Base-by-base conservation (phyloP, 805 yeast species). In the Zygoascus biomembranicola region DNA sequence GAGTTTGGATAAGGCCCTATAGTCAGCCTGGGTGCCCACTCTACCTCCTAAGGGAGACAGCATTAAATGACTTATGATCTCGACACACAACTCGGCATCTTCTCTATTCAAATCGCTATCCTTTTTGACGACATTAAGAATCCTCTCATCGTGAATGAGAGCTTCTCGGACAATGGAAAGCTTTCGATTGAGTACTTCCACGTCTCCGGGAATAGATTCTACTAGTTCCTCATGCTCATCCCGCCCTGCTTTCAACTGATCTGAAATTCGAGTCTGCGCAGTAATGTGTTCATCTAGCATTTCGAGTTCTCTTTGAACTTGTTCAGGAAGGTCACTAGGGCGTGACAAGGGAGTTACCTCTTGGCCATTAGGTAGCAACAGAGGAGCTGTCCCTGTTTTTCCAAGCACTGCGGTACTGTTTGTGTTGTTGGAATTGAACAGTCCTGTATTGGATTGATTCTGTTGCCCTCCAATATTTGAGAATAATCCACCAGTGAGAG, bases 311-410 rank as follows among this genome's bases (percentile, higher is more conserved):
- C 69, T 70, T 60, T 80, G 82, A 45, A 76, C 69, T 13, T 69
- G 65, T 19, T 76, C 80, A 0, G 85, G 80, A 43, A 81, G 74
- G 60, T 81, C 85, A 5, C 81, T 76, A 5, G 80, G 82, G 35
- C 85, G 64, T 39, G 49, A 46, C 14, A 46, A n/a, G 6, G 20
- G 26, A 32, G 32, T 46, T 16, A 32, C 32, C n/a, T 26, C 37
- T 32, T 46, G 49, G 41, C 49, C 49, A 32, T 46, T 46, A 13
- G 49, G 41, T n/a, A 46, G 32, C 6, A 46, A 16, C 9, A 46
- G 13, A 23, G 41, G 37, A 11, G 23, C 49, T 3, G 6, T 46
- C 16, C 49, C 49, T 4, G 42, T 32, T 18, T 46, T 26, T 13
- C 41, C 39, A 37, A 46, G 13, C 2, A 44, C 47, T 3, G 32